Percentiles rank a stretch among this genome's conserved stretches.
Evolutionary conservation across 2,329 filamentous ascomycete species (phyloP).

Genomic region (Fusarium sacchari): DNA sequence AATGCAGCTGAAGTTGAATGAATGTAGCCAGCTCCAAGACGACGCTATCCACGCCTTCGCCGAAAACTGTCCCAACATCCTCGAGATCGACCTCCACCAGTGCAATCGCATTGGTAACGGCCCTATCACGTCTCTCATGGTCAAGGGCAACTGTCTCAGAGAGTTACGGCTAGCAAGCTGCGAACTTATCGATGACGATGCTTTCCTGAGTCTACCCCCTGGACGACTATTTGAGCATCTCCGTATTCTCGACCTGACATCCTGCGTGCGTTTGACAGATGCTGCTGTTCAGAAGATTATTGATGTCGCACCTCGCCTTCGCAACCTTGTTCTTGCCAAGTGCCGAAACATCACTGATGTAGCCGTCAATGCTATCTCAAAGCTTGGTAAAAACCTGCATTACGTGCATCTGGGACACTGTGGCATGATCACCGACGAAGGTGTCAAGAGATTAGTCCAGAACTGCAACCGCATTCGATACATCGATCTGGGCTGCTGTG

Average conservation of each 20-base stretch:
- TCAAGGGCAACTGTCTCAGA: conserved; percentile 82
- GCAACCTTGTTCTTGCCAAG: conserved; percentile 94
- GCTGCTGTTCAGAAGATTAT: conserved; percentile 90
- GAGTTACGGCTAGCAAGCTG: conserved; percentile 91
- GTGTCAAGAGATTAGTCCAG: conserved; percentile 84
- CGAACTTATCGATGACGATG: conserved; percentile 83
- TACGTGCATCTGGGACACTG: conserved; percentile 97
- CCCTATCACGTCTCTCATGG: conserved; percentile 83
- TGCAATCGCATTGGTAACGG: conserved; percentile 84
- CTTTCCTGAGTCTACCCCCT: conserved; percentile 81
- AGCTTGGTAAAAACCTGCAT: conserved; percentile 93
- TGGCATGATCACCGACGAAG: conserved; percentile 86
- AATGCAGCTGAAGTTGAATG: conserved; percentile 87
- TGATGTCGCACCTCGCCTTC: conserved; percentile 82
- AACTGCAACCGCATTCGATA: conserved; percentile 94
- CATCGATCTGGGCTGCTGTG: conserved; percentile 97
- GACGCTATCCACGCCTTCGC: conserved; percentile 86
- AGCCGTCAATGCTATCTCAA: conserved; percentile 86
- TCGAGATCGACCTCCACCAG: conserved; percentile 95
- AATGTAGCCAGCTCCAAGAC: conserved; percentile 86
- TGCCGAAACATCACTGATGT: conserved; percentile 92
- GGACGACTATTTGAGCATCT: conserved; percentile 83
- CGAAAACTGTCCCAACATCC: conserved; percentile 86
- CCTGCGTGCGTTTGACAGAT: conserved; percentile 85
- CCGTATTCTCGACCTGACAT: conserved; percentile 92